Percentiles rank a stretch among this genome's conserved stretches.
Evolutionary conservation across 2,329 filamentous ascomycete species (phyloP).

Genomic region (Hymenoscyphus albidus): DNA sequence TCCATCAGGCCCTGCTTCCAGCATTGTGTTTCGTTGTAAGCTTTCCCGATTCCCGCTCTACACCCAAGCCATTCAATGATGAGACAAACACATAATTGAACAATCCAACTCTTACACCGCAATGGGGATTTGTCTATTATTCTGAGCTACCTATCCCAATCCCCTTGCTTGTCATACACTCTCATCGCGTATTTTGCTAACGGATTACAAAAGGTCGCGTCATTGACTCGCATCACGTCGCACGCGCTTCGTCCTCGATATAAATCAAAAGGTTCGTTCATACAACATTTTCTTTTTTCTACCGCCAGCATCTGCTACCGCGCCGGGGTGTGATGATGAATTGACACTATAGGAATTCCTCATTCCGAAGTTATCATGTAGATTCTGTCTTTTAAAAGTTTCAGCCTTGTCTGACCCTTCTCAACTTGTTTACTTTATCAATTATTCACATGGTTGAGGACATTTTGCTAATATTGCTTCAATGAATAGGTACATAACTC

Average conservation of each 20-base stretch:
- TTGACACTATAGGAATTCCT: constrained; percentile 38
- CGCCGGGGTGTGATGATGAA: constrained; percentile 35
- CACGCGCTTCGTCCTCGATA: not conserved
- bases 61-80: constrained; percentile 34
- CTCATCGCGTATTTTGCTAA: not conserved
- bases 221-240: not conserved
- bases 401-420: constrained; percentile 44
- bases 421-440: constrained; percentile 15
- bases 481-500: constrained; percentile 33
- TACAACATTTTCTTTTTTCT: constrained; percentile 12
- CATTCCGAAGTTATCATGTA: constrained; percentile 37
- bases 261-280: constrained; percentile 31
- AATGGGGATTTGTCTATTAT: constrained; percentile 36
- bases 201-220: not conserved
- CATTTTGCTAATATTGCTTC: constrained; percentile 23
- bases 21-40: constrained; percentile 19
- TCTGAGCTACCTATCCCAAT: constrained; percentile 32
- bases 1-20: not conserved
- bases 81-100: constrained; percentile 39
- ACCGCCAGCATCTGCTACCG: not conserved
- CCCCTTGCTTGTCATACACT: not conserved
- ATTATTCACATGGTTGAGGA: constrained; percentile 10
- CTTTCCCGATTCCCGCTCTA: constrained; percentile 7
- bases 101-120: constrained; percentile 43
- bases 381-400: constrained; percentile 39